Evolutionary conservation across 306 rosid species (phyloP), one percentile per base, ranked within the genome.

Genomic region (Gillenia trifoliata): DNA sequence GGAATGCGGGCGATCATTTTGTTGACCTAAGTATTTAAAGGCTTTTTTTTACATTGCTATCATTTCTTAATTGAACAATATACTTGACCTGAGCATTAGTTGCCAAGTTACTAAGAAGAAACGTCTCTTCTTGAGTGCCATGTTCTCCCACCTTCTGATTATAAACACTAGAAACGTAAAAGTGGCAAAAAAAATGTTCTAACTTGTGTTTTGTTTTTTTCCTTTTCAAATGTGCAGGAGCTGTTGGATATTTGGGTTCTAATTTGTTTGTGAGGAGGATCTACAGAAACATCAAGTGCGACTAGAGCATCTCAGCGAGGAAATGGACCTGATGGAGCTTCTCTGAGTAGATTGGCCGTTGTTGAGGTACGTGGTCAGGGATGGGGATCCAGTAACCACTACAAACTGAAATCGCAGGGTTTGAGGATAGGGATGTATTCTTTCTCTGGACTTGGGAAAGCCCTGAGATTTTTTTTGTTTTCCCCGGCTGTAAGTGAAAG

Each of bases 261-360:
- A 89, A 91, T 79, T 88, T 93, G 86, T 93, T 93, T 70, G 98
- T 93, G 86, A 89, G 98, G 88, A 93, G 94, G 91, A 93, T 93
- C 88, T 93, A 93, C 89, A 89, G 97, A 82, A 93, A 93, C 88
- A 93, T 93, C 88, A 93, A 93, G 84, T 93, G 98, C 38, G 99
- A 95, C 85, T 95, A 90, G 85, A 86, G 81, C 64, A 65, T 77
- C 71, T 75, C 54, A 4, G 70, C 30, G 66, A 50, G 81, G 72
- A 78, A 49, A 56, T 52, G 78, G 82, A 81, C 83, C 88, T 62
- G 83, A 81, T 54, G 60, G 83, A 83, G 82, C 83, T 83, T 93
- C 81, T 82, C 63, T 26, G 64, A 45, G 62, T 70, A 29, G 75
- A 68, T 76, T 63, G 76, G 77, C 75, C 72, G 41, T 62, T 68